Evolutionary conservation across 2,329 filamentous ascomycete species (phyloP).

Genomic region (Fusarium foetens): DNA sequence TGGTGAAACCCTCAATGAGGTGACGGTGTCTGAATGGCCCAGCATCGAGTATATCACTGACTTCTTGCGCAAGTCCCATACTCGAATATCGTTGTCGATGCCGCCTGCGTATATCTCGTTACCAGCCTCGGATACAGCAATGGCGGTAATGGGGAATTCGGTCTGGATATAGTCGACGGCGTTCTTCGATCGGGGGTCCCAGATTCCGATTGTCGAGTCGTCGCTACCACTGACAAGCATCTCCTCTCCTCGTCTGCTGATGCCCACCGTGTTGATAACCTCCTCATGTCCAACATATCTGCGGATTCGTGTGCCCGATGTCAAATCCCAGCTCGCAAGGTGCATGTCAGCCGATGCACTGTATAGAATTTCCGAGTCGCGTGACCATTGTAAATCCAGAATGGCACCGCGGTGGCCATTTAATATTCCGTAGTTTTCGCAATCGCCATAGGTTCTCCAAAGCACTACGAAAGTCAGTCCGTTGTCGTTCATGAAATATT

Average conservation of each 20-base stretch:
- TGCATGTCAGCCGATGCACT: conserved; percentile 95
- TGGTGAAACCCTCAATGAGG: conserved; percentile 89
- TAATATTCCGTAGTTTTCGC: conserved; percentile 92
- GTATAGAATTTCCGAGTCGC: conserved; percentile 90
- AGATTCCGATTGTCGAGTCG: conserved; percentile 92
- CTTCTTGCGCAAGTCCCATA: conserved; percentile 96
- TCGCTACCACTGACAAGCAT: conserved; percentile 91
- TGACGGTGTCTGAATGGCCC: conserved; percentile 92
- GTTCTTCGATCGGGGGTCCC: conserved; percentile 92
- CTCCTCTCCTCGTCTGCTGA: conserved; percentile 90
- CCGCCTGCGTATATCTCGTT: conserved; percentile 95
- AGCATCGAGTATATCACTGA: conserved; percentile 86
- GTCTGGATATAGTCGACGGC: conserved; percentile 90
- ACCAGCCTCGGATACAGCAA: conserved; percentile 91
- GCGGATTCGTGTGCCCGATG: conserved; percentile 90
- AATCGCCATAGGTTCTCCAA: conserved; percentile 92
- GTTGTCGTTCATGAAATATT: too few relatives aligned
- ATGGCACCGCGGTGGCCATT: conserved; percentile 91
- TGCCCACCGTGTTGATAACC: conserved; percentile 91
- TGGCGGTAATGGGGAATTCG: conserved; percentile 89
- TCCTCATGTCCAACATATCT: conserved; percentile 94
- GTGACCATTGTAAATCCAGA: conserved; percentile 94
- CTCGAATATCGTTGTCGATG: conserved; percentile 97
- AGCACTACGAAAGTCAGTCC: conserved; percentile 70
- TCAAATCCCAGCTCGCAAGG: conserved; percentile 93